phyloP scores from a whole-genome alignment of 2,329 filamentous ascomycete species.

The Capronia americana region DNA sequence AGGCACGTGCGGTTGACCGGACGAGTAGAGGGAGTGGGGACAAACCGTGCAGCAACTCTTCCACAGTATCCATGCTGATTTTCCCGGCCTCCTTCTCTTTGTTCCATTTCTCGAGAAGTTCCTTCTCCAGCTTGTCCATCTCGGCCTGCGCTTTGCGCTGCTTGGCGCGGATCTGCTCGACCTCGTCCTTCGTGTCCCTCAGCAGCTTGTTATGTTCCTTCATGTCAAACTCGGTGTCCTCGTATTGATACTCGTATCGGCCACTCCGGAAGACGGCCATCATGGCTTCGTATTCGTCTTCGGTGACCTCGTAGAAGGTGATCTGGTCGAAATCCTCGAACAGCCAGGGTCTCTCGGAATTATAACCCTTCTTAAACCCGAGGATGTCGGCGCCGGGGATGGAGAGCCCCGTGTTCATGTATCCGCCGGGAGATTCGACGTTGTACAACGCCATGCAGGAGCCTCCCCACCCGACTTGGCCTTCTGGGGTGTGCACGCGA shows the following conservation, averaged over 20 bases:
- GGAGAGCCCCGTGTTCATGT: slow-evolving; percentile 61
- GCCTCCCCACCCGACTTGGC: slow-evolving; percentile 63
- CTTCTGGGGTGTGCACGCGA: slow-evolving; percentile 63
- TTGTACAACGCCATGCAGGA: slow-evolving; percentile 62
- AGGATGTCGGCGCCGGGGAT: slow-evolving; percentile 62
- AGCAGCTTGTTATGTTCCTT: slow-evolving; percentile 60
- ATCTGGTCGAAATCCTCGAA: slow-evolving; percentile 65
- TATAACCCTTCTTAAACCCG: slow-evolving; percentile 59
- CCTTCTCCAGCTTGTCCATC: slow-evolving; percentile 49
- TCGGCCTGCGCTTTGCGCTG: slow-evolving; percentile 58
- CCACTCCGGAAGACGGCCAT: slow-evolving; percentile 59
- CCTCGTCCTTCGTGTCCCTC: slow-evolving; percentile 55
- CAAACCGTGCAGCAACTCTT: slow-evolving; percentile 56
- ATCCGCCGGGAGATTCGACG: slow-evolving; percentile 63
- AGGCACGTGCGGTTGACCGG: background rate
- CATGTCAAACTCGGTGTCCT: slow-evolving; percentile 62
- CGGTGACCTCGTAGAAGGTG: slow-evolving; percentile 60
- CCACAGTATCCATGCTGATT: slow-evolving; percentile 58
- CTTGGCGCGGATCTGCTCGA: slow-evolving; percentile 51
- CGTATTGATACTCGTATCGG: slow-evolving; percentile 59
- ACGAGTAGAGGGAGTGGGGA: slow-evolving; percentile 12
- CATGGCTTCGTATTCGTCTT: slow-evolving; percentile 58
- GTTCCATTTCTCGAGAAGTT: slow-evolving; percentile 47
- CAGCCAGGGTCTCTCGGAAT: slow-evolving; percentile 57
- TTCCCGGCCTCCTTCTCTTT: slow-evolving; percentile 56